Evolutionary conservation across 1,139 yeast species (phyloP).

Genomic region (Candida dubliniensis): DNA sequence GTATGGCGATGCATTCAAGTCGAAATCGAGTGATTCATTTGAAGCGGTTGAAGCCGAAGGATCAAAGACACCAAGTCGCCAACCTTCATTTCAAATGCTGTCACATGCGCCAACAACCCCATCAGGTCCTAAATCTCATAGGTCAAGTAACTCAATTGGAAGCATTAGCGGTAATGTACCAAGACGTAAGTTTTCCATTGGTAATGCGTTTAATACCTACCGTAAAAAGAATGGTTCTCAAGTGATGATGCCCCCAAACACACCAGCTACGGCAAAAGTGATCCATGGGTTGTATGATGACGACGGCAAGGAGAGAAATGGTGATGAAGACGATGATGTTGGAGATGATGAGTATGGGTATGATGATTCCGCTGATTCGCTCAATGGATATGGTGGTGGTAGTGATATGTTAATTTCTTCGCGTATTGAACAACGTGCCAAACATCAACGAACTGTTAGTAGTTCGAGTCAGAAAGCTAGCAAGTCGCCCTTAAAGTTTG

Average conservation of each 20-base stretch:
- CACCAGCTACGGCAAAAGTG: conserved; percentile 51
- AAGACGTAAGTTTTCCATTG: conserved; percentile 64
- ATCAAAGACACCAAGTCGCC: conserved; percentile 36
- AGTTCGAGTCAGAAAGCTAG: conserved; percentile 22
- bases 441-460: conserved; percentile 32
- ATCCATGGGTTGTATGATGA: conserved; percentile 40
- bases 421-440: conserved; percentile 53
- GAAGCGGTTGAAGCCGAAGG: conserved; percentile 19
- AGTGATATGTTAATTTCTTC: conserved; percentile 68
- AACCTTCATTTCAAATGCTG: conserved; percentile 38
- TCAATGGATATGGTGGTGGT: conserved; percentile 56
- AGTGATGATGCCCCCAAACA: conserved; percentile 46
- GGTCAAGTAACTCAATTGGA: conserved; percentile 23
- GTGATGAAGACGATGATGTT: conserved; percentile 22
- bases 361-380: conserved; percentile 65
- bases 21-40: conserved; percentile 33
- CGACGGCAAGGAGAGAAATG: conserved; percentile 38
- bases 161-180: conserved; percentile 27
- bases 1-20: conserved; percentile 46
- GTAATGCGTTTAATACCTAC: conserved; percentile 49
- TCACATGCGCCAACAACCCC: conserved; percentile 24
- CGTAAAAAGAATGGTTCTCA: conserved; percentile 51
- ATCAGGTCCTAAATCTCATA: conserved; percentile 18
- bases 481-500: conserved; percentile 72
- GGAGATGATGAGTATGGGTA: conserved; percentile 29